Evolutionary conservation across 2,329 filamentous ascomycete genomes (phyloP).

Genomic region (Thyridium curvatum): DNA sequence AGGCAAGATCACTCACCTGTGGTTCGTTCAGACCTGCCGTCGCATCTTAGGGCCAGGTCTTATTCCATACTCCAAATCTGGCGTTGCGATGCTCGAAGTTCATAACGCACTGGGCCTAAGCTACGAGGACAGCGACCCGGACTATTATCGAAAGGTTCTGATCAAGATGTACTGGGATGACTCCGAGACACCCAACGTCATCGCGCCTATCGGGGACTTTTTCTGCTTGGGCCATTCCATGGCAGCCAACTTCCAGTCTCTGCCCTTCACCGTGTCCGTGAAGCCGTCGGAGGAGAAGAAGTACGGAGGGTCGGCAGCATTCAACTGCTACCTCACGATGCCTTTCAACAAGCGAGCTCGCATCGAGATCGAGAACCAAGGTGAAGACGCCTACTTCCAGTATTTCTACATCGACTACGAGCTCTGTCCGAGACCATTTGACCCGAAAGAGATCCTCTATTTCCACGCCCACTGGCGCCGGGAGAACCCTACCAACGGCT

Average conservation of each 20-base stretch:
- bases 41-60: slow-evolving; percentile 23
- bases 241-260: slow-evolving; percentile 24
- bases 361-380: slow-evolving; percentile 26
- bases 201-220: slow-evolving; percentile 23
- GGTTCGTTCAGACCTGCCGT: slow-evolving; percentile 26
- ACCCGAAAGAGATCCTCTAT: slow-evolving; percentile 18
- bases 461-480: slow-evolving; percentile 26
- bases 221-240: slow-evolving; percentile 24
- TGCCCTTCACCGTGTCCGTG: slow-evolving; percentile 24
- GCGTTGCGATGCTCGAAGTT: slow-evolving; percentile 26
- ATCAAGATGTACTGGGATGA: slow-evolving; percentile 28
- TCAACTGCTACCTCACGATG: slow-evolving; percentile 25
- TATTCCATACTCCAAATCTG: slow-evolving; percentile 24
- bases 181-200: slow-evolving; percentile 20
- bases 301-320: slow-evolving; percentile 23
- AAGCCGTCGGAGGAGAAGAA: slow-evolving; percentile 25
- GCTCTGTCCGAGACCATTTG: slow-evolving; percentile 16
- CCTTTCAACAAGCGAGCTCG: slow-evolving; percentile 26
- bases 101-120: slow-evolving; percentile 22
- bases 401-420: slow-evolving; percentile 29
- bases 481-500: slow-evolving; percentile 23
- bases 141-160: slow-evolving; percentile 26
- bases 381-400: slow-evolving; percentile 22
- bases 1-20: slow-evolving; percentile 22
- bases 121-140: slow-evolving; percentile 23